Evolutionary conservation across 805 yeast genomes (phyloP).

Genomic region (Torulaspora maleeae): DNA sequence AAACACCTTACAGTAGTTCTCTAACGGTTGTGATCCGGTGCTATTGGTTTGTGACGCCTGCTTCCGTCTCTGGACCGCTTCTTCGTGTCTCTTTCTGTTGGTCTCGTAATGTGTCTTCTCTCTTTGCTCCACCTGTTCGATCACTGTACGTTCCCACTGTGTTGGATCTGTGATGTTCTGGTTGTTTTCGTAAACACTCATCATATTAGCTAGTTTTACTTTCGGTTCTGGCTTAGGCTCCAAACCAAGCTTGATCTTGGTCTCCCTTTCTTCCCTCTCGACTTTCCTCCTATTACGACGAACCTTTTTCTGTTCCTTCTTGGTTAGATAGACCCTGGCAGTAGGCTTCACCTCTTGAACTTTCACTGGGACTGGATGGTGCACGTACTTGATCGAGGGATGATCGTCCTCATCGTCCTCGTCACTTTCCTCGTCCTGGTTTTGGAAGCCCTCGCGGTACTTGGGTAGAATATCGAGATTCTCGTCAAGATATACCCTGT

Average conservation of each 20-base stretch:
- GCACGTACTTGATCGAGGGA: constrained; percentile 66
- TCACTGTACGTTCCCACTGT: constrained; percentile 67
- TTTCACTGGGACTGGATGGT: constrained; percentile 69
- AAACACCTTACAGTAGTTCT: constrained; percentile 46
- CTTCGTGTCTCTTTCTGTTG: constrained; percentile 54
- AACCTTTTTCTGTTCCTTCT: constrained; percentile 67
- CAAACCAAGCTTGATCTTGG: constrained; percentile 71
- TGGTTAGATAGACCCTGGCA: constrained; percentile 59
- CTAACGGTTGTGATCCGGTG: not conserved
- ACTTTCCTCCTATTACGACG: constrained; percentile 65
- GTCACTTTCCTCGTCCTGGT: constrained; percentile 28
- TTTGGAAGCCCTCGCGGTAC: constrained; percentile 35
- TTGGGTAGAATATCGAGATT: constrained; percentile 34
- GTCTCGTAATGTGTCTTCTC: constrained; percentile 49
- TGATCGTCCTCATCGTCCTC: constrained; percentile 34
- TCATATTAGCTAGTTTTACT: constrained; percentile 75
- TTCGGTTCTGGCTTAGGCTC: constrained; percentile 89
- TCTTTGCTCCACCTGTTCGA: constrained; percentile 62
- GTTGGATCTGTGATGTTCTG: constrained; percentile 90
- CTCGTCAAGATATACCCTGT: constrained; percentile 48
- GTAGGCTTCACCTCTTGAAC: constrained; percentile 44
- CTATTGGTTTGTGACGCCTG: constrained; percentile 3
- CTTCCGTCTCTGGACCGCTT: constrained; percentile 20
- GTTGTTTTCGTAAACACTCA: constrained; percentile 72
- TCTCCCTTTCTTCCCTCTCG: constrained; percentile 65